Percentiles rank a stretch among this genome's conserved stretches.
These are phyloP conservation scores for Penicillium tannophilum DNA, from an alignment of 495 filamentous ascomycete genomes.

Conservation along the genomic window DNA sequence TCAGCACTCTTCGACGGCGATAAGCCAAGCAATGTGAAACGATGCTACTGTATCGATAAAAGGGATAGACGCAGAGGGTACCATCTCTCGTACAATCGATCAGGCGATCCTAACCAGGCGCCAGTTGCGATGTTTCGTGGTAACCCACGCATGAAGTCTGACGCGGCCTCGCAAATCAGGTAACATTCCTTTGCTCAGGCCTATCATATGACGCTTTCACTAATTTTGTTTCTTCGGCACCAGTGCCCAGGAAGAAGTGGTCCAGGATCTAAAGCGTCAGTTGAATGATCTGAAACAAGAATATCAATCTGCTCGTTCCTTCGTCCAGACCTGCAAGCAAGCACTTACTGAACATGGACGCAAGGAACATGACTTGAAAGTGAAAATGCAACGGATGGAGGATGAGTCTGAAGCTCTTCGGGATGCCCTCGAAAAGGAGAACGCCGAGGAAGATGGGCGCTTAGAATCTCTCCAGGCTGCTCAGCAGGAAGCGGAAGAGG, in stretches of 20 bases:
- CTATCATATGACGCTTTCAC: not conserved
- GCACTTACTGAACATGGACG: conserved; percentile 45
- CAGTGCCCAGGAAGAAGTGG: conserved; percentile 47
- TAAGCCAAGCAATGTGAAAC: conserved; percentile 68
- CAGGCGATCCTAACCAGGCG: conserved; percentile 55
- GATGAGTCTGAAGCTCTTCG: conserved; percentile 59
- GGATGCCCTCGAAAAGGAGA: conserved; percentile 60
- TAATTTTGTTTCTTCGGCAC: not conserved
- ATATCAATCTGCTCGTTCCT: conserved; percentile 31
- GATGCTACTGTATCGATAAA: conserved; percentile 65
- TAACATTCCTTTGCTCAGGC: conserved; percentile 26
- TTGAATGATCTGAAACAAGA: conserved; percentile 40
- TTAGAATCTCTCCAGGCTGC: conserved; percentile 59
- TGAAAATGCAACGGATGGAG: conserved; percentile 59
- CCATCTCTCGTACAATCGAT: conserved; percentile 57
- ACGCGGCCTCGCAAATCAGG: conserved; percentile 67
- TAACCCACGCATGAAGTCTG: conserved; percentile 76
- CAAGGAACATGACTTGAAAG: conserved; percentile 49
- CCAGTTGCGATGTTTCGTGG: conserved; percentile 54
- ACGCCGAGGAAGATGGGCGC: conserved; percentile 62
- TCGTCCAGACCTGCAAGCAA: conserved; percentile 40
- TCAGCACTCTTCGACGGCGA: conserved; percentile 66
- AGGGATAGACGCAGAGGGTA: conserved; percentile 62
- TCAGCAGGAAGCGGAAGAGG: conserved; percentile 54
- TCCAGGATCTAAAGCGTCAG: conserved; percentile 44